A percentile compares a stretch with the other conserved stretches of the same genome.
These are phyloP conservation scores for Tuber umbilicatum DNA, from an alignment of 495 filamentous ascomycete genomes.

Conservation along the genomic window DNA sequence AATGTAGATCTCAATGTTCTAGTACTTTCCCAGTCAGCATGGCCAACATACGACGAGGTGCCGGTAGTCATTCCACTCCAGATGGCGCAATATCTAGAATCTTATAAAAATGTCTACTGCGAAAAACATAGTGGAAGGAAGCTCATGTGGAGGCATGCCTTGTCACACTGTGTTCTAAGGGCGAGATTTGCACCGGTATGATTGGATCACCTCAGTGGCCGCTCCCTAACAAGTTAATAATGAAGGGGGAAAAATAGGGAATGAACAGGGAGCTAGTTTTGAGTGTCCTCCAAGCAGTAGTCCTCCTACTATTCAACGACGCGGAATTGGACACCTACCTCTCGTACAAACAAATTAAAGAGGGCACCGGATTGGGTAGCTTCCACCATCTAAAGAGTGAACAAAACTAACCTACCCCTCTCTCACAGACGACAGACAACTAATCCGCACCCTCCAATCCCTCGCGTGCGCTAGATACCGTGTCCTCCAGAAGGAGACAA, in stretches of 20 bases:
- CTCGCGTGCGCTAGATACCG: constrained; percentile 75
- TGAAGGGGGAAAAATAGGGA: neutral
- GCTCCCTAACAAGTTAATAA: neutral
- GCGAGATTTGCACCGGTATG: constrained; percentile 60
- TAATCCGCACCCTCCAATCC: constrained; percentile 85
- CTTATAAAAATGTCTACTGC: constrained; percentile 76
- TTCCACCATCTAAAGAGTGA: constrained; percentile 5
- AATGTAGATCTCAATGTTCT: constrained; percentile 76
- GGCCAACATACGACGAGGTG: constrained; percentile 85
- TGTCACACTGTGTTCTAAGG: constrained; percentile 77
- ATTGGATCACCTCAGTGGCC: neutral
- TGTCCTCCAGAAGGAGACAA: constrained; percentile 79
- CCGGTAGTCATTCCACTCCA: constrained; percentile 66
- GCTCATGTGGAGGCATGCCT: constrained; percentile 83
- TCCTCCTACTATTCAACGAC: constrained; percentile 87
- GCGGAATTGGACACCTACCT: constrained; percentile 52
- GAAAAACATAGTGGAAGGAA: constrained; percentile 78
- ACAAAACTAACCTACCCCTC: neutral
- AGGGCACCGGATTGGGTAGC: constrained; percentile 62
- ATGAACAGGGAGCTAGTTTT: constrained; percentile 76
- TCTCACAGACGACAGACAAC: constrained; percentile 56
- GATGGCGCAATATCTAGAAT: constrained; percentile 59
- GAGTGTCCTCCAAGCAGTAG: constrained; percentile 81
- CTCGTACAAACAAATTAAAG: constrained; percentile 61
- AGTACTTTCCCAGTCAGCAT: constrained; percentile 77